Conservation (phyloP, 163 green algal species). For the Chloromonas sp. region DNA sequence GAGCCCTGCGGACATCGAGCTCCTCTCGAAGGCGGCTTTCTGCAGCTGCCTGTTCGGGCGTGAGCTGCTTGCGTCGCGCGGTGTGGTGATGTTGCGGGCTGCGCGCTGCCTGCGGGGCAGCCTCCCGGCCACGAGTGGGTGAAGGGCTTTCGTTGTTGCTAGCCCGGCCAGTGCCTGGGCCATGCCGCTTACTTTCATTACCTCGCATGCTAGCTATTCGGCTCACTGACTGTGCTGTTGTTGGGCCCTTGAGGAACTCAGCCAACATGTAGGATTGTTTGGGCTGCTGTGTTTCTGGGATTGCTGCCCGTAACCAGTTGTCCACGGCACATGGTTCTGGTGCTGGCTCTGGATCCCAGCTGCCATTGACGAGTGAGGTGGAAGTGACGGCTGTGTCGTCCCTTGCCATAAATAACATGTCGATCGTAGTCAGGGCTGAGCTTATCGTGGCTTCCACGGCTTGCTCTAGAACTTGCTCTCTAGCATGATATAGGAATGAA, state of each 20-base stretch:
- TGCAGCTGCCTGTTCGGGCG: slow-evolving; percentile 26
- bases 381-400: slow-evolving; percentile 27
- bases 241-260: not conserved
- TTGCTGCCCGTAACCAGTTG: slow-evolving; percentile 42
- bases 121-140: not conserved
- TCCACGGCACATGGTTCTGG: slow-evolving; percentile 36
- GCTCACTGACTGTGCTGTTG: not conserved
- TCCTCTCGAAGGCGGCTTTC: slow-evolving; percentile 54
- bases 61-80: slow-evolving; percentile 18
- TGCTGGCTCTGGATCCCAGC: slow-evolving; percentile 40
- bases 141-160: no score
- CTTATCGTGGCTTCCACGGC: not conserved
- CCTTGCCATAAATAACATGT: slow-evolving; percentile 31
- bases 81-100: not conserved
- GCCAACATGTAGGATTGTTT: not conserved
- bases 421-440: slow-evolving; percentile 9
- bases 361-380: slow-evolving; percentile 26
- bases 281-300: slow-evolving; percentile 21
- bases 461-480: not conserved
- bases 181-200: not conserved
- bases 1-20: slow-evolving; percentile 34
- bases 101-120: not conserved
- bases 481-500: no score
- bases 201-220: not conserved
- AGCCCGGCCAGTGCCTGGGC: no score